Percentiles rank a stretch among this genome's conserved stretches.
phyloP scores from a whole-genome alignment of 2,329 filamentous ascomycete species.

The Fusarium compactum region DNA sequence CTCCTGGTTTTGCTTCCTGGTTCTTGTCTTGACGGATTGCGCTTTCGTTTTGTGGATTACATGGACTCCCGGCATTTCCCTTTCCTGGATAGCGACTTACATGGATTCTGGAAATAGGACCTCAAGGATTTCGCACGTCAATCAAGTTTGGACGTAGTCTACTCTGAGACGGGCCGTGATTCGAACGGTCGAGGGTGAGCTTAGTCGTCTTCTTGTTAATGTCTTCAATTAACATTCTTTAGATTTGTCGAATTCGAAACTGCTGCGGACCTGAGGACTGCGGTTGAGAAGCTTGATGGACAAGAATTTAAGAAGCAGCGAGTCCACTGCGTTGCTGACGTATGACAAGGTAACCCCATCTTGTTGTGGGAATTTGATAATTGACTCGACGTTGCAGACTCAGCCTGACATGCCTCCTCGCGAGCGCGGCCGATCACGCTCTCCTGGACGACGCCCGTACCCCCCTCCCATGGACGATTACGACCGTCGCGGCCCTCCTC shows the following conservation, averaged over 20 bases:
- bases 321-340: constrained; percentile 89
- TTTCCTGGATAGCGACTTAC: constrained; percentile 79
- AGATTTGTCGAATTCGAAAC: constrained; percentile 99
- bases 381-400: constrained; percentile 64
- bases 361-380: neutral
- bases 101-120: constrained; percentile 87
- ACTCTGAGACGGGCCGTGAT: constrained; percentile 79
- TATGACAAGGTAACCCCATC: constrained; percentile 54
- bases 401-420: constrained; percentile 80
- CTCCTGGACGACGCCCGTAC: constrained; percentile 73
- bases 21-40: constrained; percentile 56
- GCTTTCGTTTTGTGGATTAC: constrained; percentile 53
- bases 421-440: constrained; percentile 83
- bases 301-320: constrained; percentile 91
- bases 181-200: constrained; percentile 87
- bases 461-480: constrained; percentile 81
- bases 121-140: constrained; percentile 99
- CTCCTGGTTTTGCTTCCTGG: constrained; percentile 45
- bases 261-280: constrained; percentile 86
- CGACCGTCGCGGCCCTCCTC: constrained; percentile 80
- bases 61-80: constrained; percentile 50
- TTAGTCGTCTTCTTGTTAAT: neutral
- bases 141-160: constrained; percentile 96
- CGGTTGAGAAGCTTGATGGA: constrained; percentile 93
- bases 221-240: constrained; percentile 31